Percentiles rank a stretch among this genome's conserved stretches.
These are phyloP conservation scores for Hypoxylon cercidicola DNA, from an alignment of 495 filamentous ascomycete species.

Conservation along the genomic window DNA sequence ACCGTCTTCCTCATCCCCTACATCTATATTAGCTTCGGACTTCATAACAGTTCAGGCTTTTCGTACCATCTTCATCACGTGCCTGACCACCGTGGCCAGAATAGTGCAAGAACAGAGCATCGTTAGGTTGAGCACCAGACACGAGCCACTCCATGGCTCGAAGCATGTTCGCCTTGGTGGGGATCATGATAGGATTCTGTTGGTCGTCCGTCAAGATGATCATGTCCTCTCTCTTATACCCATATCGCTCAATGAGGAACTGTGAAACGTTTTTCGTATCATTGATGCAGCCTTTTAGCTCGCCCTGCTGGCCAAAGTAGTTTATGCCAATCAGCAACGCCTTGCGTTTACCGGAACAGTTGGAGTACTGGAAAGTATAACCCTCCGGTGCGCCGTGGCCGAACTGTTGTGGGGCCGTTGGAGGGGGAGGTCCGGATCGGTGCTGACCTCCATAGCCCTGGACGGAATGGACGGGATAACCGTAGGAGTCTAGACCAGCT, in stretches of 20 bases:
- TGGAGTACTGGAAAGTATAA: constrained; percentile 82
- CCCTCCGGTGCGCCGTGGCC: constrained; percentile 59
- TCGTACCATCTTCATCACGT: constrained; percentile 60
- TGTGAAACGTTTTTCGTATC: constrained; percentile 90
- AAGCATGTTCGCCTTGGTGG: constrained; percentile 62
- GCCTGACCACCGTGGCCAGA: constrained; percentile 70
- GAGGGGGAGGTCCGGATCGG: constrained; percentile 59
- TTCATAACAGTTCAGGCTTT: no score
- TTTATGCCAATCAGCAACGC: constrained; percentile 94
- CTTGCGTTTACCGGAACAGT: constrained; percentile 86
- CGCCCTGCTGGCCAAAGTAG: constrained; percentile 86
- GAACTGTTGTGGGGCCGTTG: constrained; percentile 55
- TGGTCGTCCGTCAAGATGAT: constrained; percentile 62
- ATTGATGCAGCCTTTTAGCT: constrained; percentile 93
- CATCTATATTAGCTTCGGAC: no score
- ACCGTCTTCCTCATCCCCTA: constrained; percentile 93
- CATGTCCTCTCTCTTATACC: constrained; percentile 65
- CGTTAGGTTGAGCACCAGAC: constrained; percentile 55
- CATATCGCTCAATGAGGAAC: constrained; percentile 83
- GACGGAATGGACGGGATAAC: constrained; percentile 48
- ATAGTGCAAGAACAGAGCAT: constrained; percentile 62
- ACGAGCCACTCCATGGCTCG: constrained; percentile 62
- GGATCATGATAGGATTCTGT: constrained; percentile 52
- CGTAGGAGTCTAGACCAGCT: constrained; percentile 49
- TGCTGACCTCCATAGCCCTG: constrained; percentile 45